These are phyloP conservation scores for Colletotrichum theobromicola DNA, from an alignment of 2,329 filamentous ascomycete species.

Conservation along the genomic window DNA sequence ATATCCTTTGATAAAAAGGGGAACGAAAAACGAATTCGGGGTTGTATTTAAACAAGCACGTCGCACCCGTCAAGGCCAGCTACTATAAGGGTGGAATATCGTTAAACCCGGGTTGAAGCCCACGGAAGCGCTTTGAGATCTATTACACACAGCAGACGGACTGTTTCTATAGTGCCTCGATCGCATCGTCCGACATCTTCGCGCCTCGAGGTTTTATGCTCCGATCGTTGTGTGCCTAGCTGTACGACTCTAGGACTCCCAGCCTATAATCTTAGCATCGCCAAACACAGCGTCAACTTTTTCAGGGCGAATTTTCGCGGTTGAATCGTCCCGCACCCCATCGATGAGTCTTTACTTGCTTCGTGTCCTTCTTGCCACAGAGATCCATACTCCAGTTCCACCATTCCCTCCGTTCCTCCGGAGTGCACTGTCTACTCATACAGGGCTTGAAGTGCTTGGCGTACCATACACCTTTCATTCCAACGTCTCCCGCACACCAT, in stretches of 20 bases:
- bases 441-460: neutral
- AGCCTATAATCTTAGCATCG: too few relatives aligned
- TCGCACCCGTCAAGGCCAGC: too few relatives aligned
- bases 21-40: too few relatives aligned
- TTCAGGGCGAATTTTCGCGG: neutral
- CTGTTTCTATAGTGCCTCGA: neutral
- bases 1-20: too few relatives aligned
- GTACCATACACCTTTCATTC: neutral
- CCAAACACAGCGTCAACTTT: too few relatives aligned
- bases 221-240: neutral
- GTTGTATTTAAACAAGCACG: too few relatives aligned
- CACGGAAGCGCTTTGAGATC: neutral
- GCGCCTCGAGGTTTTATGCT: neutral
- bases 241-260: too few relatives aligned
- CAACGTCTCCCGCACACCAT: neutral
- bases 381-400: neutral
- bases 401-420: neutral
- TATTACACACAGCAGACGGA: neutral
- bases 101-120: too few relatives aligned
- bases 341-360: neutral
- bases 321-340: neutral
- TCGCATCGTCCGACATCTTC: neutral
- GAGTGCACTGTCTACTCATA: neutral
- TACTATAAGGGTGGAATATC: neutral
- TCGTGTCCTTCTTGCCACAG: neutral